These are phyloP conservation scores for Colletotrichum sidae DNA, from an alignment of 2,329 filamentous ascomycete species.

Conservation along the genomic window DNA sequence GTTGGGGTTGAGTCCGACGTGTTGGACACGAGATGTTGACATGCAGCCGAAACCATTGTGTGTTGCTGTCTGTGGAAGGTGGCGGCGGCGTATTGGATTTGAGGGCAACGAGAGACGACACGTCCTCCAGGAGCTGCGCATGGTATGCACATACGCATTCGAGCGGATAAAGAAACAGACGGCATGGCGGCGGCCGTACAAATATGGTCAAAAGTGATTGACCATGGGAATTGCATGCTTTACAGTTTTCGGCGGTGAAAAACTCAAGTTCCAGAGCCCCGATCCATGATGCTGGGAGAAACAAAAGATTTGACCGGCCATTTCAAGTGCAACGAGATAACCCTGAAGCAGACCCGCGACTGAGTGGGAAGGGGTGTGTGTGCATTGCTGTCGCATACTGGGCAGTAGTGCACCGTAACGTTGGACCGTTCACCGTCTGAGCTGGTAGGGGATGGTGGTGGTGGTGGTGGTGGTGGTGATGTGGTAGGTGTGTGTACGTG, in stretches of 20 bases:
- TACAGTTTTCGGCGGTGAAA: not conserved
- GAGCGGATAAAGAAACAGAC: conserved; percentile 1
- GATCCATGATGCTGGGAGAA: conserved; percentile 31
- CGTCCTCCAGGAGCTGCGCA: not conserved
- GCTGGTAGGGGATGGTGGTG: not conserved
- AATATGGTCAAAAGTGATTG: conserved; percentile 21
- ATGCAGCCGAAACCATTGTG: too few relatives aligned
- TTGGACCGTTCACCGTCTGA: conserved; percentile 18
- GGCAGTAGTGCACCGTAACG: conserved; percentile 10
- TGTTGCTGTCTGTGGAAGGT: too few relatives aligned
- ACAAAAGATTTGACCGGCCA: conserved; percentile 17
- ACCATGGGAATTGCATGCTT: conserved; percentile 23
- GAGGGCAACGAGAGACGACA: too few relatives aligned
- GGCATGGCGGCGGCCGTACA: conserved; percentile 6
- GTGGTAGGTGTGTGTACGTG: too few relatives aligned
- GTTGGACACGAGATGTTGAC: too few relatives aligned
- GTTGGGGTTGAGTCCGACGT: too few relatives aligned
- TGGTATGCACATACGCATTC: conserved; percentile 6
- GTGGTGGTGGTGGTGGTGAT: not conserved
- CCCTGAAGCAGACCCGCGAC: conserved; percentile 8
- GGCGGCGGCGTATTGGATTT: too few relatives aligned
- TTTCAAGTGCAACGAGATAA: conserved; percentile 25
- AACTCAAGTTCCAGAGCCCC: conserved; percentile 7
- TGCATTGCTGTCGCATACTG: not conserved
- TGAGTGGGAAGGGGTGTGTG: too few relatives aligned